Evolutionary conservation across 2,329 filamentous ascomycete species (phyloP), one percentile per base, ranked within the genome.

Genomic region (Lojkania enalia): DNA sequence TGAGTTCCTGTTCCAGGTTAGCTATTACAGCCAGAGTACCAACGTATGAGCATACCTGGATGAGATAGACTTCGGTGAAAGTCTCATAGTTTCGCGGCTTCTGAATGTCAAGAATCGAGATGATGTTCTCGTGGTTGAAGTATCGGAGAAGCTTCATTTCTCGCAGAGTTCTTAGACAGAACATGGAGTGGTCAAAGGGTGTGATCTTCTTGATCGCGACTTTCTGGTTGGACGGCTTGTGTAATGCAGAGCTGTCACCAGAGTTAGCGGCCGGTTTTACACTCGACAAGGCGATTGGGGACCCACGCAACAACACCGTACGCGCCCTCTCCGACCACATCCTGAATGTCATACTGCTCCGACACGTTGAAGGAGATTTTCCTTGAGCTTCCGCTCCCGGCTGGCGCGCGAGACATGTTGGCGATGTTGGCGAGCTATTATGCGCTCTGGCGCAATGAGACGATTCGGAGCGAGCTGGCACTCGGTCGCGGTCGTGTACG

Each of bases 361-460:
- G 91, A 96, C 53, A 99, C 94, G 69, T 99, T 99, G 85, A 99
- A 99, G 44, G 91, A 97, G 71, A 99, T 99, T 82, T 97, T 99
- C 70, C 94, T 76, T 51, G 82, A 85, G 56, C 80, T 69, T 31
- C 79, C 67, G 74, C 77, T 61, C 51, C 64, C 61, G 54, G 69
- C 57, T 30, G 64, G 60, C 52, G 66, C 64, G 46, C 59, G 61
- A 51, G 61, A 64, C 66, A 70, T 71, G 48, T 35, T 63, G 60
- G 51, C 52, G 56, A 46, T 20, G 52, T 52, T 42, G 40, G 45
- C 49, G 39, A 38, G 42, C 21, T 31, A 19, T 37, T 49, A 39
- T 58, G 55, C 58, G 60, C 57, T 43, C 35, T 13, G 54, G 54
- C 54, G 59, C 54, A 37, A 39, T 31, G 51, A 20, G 38, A 23